Evolutionary conservation across 805 yeast genomes (phyloP).

Genomic region (Candida lessepsii): DNA sequence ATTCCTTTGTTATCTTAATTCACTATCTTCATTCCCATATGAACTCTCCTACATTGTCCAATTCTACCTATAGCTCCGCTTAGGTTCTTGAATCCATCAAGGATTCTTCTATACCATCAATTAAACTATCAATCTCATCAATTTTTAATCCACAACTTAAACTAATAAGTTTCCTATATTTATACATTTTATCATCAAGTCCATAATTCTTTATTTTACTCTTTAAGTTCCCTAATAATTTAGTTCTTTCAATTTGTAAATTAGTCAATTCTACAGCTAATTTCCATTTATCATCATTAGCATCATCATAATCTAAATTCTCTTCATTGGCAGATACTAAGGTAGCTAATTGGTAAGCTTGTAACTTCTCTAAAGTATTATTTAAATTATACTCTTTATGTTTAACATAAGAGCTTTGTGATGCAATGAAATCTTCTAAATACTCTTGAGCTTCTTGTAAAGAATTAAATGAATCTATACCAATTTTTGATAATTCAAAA

Average conservation of each 20-base stretch:
- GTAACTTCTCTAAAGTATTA: slow-evolving; percentile 36
- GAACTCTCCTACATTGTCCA: not conserved
- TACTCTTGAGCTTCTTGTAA: slow-evolving; percentile 12
- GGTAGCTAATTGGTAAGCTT: slow-evolving; percentile 45
- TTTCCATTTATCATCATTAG: slow-evolving; percentile 16
- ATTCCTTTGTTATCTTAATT: no score
- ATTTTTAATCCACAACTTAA: slow-evolving; percentile 72
- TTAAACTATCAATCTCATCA: slow-evolving; percentile 75
- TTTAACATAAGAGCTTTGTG: slow-evolving; percentile 23
- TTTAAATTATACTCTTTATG: slow-evolving; percentile 11
- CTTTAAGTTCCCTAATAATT: slow-evolving; percentile 47
- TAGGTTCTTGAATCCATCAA: slow-evolving; percentile 28
- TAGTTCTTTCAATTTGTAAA: slow-evolving; percentile 51
- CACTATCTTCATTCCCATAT: no score
- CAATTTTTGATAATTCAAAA: slow-evolving; percentile 29
- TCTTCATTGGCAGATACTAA: slow-evolving; percentile 41
- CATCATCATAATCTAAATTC: slow-evolving; percentile 17
- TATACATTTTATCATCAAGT: slow-evolving; percentile 58
- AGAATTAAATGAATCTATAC: slow-evolving; percentile 21
- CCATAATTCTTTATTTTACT: slow-evolving; percentile 42
- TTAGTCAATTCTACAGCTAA: slow-evolving; percentile 40
- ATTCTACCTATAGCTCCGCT: no score
- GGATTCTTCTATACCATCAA: slow-evolving; percentile 69
- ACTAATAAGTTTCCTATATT: slow-evolving; percentile 76
- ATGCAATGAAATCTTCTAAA: slow-evolving; percentile 1